Evolutionary conservation across 257 asterid species (phyloP), one percentile per base, ranked within the genome.

Genomic region (Forsythia suspensa): DNA sequence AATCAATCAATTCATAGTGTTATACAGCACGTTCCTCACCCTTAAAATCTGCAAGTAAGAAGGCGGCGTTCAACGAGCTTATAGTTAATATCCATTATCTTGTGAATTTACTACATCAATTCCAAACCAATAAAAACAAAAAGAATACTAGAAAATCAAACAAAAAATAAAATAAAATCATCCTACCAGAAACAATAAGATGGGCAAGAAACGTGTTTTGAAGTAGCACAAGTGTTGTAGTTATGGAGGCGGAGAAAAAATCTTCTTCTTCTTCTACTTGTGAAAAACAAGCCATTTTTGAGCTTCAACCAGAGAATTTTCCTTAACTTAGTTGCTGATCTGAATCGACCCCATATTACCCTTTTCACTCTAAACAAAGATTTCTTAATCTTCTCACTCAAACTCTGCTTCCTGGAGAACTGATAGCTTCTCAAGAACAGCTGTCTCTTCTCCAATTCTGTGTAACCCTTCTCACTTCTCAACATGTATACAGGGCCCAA

Each of bases 381-480:
- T 37, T 73, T 88, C 73, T 86, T 90, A 18, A 92, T 83, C 80
- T 86, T 90, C 73, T 88, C 92, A 0, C 76, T 24, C 8, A 90
- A 75, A 65, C 88, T 91, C 87, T 82, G 88, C 83, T 92, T 94
- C 82, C 98, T 79, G 34, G 96, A 87, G 59, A 94, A 94, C 38
- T 86, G 97, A 74, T 94, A 94, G 87, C 98, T 94, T 82, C 97
- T 86, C 90, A 94, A 79, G 81, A 94, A 94, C 46, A 94, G 75
- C 83, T 86, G 97, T 84, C 98, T 79, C 81, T 94, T 94, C 77
- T 91, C 96, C 80, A 88, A 72, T 48, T 87, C 96, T 10, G 81
- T 79, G 82, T 84, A 82, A 59, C 86, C 91, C 75, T 71, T 73
- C 40, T 84, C 83, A 57, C 78, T 84, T 61, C 89, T 73, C 73